Base-by-base conservation (phyloP, 768 basidiomycete genomes). In the Gloeostereum incarnatum region DNA sequence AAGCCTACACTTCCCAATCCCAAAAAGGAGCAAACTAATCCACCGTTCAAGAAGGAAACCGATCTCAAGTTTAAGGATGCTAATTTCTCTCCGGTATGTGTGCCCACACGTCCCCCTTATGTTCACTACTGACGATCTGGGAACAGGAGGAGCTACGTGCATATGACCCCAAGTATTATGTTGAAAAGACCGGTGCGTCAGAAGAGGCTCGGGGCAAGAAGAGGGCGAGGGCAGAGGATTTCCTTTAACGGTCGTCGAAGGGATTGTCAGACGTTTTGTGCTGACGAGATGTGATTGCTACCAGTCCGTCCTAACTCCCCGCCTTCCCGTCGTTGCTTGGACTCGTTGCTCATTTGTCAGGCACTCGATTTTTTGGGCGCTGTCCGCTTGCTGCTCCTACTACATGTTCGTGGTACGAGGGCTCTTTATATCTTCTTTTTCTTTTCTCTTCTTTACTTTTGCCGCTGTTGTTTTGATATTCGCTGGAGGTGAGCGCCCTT, bases 211-310 rank as follows among this genome's bases (percentile, higher is more conserved):
- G 83, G 46, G 86, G 87, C 34, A 86, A 79, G 66, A 91, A 91
- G 59, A 66, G 89, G 33, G 83, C 87, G 33, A 68, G 86, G 47
- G 89, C 89, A 22, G 87, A 90, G 58, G 89, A 91, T 57, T 87
- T 86, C 58, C 60, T 90, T 49, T 88, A 48, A 53, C 9, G 25
- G 31, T n/a, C 21, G 42, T 31, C 3, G 32, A 23, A 23, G 26
- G 14, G n/a, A 27, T 19, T 14, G 6, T 18, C 18, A 20, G 16
- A 11, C n/a, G 18, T 25, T 27, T 7, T 11, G 26, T 6, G n/a
- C 2, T 20, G 16, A 14, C 7, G 23, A 27, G 25, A 25, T 9
- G 11, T 27, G 40, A 41, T 35, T 35, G 30, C 16, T 33, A 22
- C 19, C 39, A 41, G 40, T 41, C 40, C 35, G 40, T 41, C 40